Evolutionary conservation across 176 grass and related monocot genomes (phyloP), one percentile per base, ranked within the genome.

Genomic region (Paspalum vaginatum): DNA sequence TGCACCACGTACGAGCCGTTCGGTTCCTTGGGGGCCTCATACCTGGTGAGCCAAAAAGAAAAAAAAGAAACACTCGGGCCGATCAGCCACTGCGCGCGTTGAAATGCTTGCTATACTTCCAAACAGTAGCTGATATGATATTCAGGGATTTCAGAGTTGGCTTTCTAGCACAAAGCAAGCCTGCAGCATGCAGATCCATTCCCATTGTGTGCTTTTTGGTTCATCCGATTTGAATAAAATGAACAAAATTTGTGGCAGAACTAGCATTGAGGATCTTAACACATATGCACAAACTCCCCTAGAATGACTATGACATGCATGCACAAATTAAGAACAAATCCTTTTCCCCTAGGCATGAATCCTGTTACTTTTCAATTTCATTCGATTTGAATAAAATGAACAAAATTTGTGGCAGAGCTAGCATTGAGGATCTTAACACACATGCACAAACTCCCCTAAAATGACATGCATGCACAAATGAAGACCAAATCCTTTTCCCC

Each of bases 1-100:
- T 93, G 88, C 56, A 99, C 86, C 51, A 74, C 82, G 88, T 99
- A 99, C 0, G 84, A 50, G 17, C 88, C 90, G 60, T 85, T 89
- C n/a, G 51, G 84, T 39, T 89, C 86, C 70, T 89, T 87, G 21
- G 96, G 92, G 27, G 44, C 77, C 50, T 95, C 96, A 17, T 79
- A 81, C 61, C 84, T 91, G 47, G 20, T 0, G 1, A 27, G 8
- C 1, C 7, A 49, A 5, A n/a, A n/a, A n/a, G n/a, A n/a, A n/a
- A 32, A 32, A 32, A 32, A 32, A 32, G 32, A 32, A 3, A 32
- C 32, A 32, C 32, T 32, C 32, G 32, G 32, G 32, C 1, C 3
- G 32, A 32, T 32, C 32, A 32, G 32, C 32, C 32, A 3, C 32
- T n/a, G n/a, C n/a, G n/a, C n/a, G n/a, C n/a, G n/a, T n/a, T n/a